Evolutionary conservation across 495 filamentous ascomycete genomes (phyloP), one percentile per base, ranked within the genome.

Genomic region (Aspergillus incahuasiensis): DNA sequence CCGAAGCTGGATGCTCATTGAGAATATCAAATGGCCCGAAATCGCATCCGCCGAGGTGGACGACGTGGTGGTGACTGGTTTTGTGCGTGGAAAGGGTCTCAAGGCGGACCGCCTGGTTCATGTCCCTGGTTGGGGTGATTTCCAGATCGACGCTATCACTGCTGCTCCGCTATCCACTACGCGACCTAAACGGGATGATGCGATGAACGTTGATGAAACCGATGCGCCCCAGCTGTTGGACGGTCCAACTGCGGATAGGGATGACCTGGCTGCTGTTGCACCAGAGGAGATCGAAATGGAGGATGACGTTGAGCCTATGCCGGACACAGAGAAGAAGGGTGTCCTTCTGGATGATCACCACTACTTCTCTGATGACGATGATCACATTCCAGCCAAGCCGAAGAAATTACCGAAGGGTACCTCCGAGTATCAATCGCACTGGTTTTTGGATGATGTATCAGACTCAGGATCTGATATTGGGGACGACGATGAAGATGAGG

Each of bases 341-440:
- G 94, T 98, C 4, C 76, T 98, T 40, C 78, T 98, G 25, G 94
- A 98, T 59, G 92, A 96, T 57, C 92, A 98, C 70, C 94, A 97
- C 65, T 98, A 98, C 72, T 98, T 96, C 66, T 92, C 91, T 3
- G 94, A 97, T 48, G 90, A 95, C 16, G 88, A 95, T 20, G 74
- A 81, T n/a, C 74, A 81, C 55, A 74, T 81, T 28, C 81, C 83
- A 3, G 58, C 74, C 12, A 65, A 69, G 41, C 89, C 90, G 4
- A 95, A 87, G 73, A 82, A 81, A 60, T 68, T 98, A 19, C 94
- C 94, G 0, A 88, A 85, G 67, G 94, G 94, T 48, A 98, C 94
- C 20, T 97, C 94, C 6, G 79, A 84, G 24, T 97, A 97, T 65
- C 94, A 98, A 70, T 79, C 91, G 8, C 91, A 92, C 7, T 98